These are phyloP conservation scores for Mediolabrus comicus DNA, from an alignment of 108 stramenopile species.

Conservation along the genomic window DNA sequence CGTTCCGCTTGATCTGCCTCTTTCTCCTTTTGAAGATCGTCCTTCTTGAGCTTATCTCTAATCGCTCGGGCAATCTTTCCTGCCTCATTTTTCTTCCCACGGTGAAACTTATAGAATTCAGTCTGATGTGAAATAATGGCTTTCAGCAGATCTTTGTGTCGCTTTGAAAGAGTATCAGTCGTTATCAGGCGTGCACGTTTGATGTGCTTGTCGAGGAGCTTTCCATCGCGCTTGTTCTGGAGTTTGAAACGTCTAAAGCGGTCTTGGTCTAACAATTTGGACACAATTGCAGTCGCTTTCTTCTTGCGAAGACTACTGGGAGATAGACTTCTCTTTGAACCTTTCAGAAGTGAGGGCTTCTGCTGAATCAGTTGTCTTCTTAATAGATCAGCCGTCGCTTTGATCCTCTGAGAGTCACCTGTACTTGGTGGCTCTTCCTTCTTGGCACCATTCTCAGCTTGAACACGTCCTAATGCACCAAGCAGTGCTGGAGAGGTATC, in stretches of 20 bases:
- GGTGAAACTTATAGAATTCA: constrained; percentile 83
- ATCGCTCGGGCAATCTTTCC: constrained; percentile 58
- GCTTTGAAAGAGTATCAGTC: constrained; percentile 64
- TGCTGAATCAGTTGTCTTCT: constrained; percentile 20
- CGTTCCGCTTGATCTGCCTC: constrained; percentile 65
- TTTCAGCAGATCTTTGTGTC: constrained; percentile 74
- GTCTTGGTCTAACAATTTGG: constrained; percentile 57
- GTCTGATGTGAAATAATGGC: constrained; percentile 59
- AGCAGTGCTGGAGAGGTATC: constrained; percentile 26
- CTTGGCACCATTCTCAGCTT: not conserved
- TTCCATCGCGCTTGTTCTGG: constrained; percentile 73
- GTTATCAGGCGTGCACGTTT: constrained; percentile 65
- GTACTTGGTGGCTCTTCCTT: not conserved
- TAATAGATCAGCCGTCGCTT: constrained; percentile 14
- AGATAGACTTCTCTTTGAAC: constrained; percentile 3
- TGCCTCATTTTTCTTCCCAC: constrained; percentile 54
- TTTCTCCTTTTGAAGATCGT: constrained; percentile 73
- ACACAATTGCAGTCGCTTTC: constrained; percentile 14
- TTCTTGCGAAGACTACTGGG: constrained; percentile 16
- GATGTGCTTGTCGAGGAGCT: constrained; percentile 69
- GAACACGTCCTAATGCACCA: constrained; percentile 1
- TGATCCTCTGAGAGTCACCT: constrained; percentile 4
- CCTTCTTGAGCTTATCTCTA: constrained; percentile 71
- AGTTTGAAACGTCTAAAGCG: constrained; percentile 69
- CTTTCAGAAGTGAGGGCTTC: constrained; percentile 2